phyloP scores from a whole-genome alignment of 306 rosid species.

The Cyamopsis tetragonoloba region DNA sequence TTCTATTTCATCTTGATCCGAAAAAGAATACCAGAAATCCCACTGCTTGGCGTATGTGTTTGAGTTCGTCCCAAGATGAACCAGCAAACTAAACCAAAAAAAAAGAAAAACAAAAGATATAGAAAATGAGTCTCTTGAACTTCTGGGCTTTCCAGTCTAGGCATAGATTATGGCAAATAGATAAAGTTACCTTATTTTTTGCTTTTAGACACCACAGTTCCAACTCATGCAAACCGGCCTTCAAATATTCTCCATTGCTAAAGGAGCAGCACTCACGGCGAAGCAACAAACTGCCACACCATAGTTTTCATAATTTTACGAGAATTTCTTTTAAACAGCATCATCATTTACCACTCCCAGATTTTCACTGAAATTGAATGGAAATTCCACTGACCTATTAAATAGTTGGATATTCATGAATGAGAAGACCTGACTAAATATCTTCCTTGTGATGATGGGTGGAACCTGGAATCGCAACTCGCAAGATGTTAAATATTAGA shows the following conservation, averaged over 20 bases:
- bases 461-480: conserved; percentile 56
- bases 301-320: background rate
- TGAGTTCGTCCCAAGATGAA: conserved; percentile 79
- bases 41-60: conserved; percentile 84
- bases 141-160: background rate
- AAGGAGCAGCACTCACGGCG: conserved; percentile 93
- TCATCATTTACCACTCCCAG: background rate
- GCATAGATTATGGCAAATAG: conserved; percentile 7
- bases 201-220: conserved; percentile 81
- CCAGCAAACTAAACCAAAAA: conserved; percentile 53
- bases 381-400: conserved; percentile 56
- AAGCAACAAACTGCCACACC: conserved; percentile 62
- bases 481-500: conserved; percentile 16
- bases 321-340: background rate
- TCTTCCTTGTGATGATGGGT: conserved; percentile 63
- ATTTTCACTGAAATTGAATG: conserved; percentile 6
- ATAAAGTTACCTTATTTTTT: conserved; percentile 53
- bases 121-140: background rate
- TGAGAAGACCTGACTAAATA: conserved; percentile 78
- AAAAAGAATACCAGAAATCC: conserved; percentile 69
- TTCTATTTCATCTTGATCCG: conserved; percentile 3
- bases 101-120: background rate
- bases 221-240: conserved; percentile 75
- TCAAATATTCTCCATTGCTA: conserved; percentile 86
- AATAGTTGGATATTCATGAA: conserved; percentile 86